Evolutionary conservation across 257 asterid species (phyloP), one percentile per base, ranked within the genome.

Genomic region (Capsicum chinense): DNA sequence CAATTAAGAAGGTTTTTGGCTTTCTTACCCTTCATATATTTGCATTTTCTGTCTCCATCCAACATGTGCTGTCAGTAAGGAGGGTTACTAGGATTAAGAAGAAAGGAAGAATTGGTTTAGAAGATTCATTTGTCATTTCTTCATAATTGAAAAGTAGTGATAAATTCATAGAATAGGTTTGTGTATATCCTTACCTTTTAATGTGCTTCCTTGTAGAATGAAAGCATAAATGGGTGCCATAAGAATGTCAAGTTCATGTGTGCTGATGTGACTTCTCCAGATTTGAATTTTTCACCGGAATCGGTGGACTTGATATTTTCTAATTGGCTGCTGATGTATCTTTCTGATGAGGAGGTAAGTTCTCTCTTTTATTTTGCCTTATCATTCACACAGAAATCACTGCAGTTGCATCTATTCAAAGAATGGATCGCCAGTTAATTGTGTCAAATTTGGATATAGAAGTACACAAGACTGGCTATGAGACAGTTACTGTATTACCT

Each of bases 251-350:
- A 95, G 87, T 97, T 94, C 85, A 87, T 95, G 86, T 95, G 98
- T 81, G 98, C 95, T 86, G 99, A 97, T 83, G 99, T 93, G 84
- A 90, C 99, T 64, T 97, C 98, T 74, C 93, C 92, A 4, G 92
- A 92, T 66, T 83, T 97, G 91, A 87, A 88, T 58, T 93, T 97
- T 84, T 42, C 98, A 4, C 93, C 90, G 68, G 98, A 89, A 83
- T 93, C 98, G 54, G 80, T 94, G 10, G 98, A 97, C 82, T 62
- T 97, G 86, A 91, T 97, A 85, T 97, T 97, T 73, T 95, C 99
- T 6, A 95, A 95, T 88, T 95, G 99, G 98, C 91, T 97, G 79
- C 81, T 97, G 92, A 97, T 97, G 98, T 95, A 97, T 85, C 98
- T 97, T 89, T 93, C 99, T 3, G 98, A 97, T 83, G 78, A 87